These are phyloP conservation scores for Colletotrichum sp. DNA, from an alignment of 2,329 filamentous ascomycete species.

Conservation along the genomic window DNA sequence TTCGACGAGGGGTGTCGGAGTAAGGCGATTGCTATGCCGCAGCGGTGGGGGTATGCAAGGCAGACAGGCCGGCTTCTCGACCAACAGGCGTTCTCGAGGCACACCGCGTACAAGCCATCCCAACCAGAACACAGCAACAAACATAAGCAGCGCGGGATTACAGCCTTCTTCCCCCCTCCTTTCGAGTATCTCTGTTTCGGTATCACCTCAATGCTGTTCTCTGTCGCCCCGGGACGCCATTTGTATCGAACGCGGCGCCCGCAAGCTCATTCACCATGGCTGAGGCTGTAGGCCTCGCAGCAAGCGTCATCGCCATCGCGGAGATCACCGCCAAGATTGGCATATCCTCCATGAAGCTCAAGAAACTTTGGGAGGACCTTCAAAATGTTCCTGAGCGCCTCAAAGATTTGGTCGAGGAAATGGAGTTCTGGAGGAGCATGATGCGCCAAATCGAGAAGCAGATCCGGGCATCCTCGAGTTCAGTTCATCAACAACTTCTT, in stretches of 20 bases:
- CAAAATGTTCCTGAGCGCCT: slow-evolving; percentile 24
- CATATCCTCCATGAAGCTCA: slow-evolving; percentile 25
- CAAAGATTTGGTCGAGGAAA: slow-evolving; percentile 21
- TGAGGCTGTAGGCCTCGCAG: slow-evolving; percentile 18
- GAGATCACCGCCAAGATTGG: slow-evolving; percentile 26
- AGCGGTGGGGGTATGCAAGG: neutral
- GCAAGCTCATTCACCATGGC: neutral
- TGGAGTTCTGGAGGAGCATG: slow-evolving; percentile 10
- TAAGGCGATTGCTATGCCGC: too few relatives aligned
- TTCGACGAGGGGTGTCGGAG: too few relatives aligned
- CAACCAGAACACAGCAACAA: too few relatives aligned
- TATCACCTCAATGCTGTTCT: neutral
- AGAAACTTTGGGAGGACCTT: slow-evolving; percentile 29
- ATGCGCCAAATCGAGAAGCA: neutral
- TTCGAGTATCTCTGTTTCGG: too few relatives aligned
- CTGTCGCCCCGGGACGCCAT: neutral
- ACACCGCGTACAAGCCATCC: too few relatives aligned
- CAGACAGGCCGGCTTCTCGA: neutral
- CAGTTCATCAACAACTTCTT: neutral
- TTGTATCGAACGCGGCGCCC: neutral
- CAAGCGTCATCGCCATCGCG: slow-evolving; percentile 28
- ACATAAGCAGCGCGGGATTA: too few relatives aligned
- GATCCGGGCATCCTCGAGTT: neutral
- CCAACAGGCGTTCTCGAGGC: too few relatives aligned
- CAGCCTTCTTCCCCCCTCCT: too few relatives aligned